These are phyloP conservation scores for Wickerhamomyces pijperi DNA, from an alignment of 805 yeast genomes.

Conservation along the genomic window DNA sequence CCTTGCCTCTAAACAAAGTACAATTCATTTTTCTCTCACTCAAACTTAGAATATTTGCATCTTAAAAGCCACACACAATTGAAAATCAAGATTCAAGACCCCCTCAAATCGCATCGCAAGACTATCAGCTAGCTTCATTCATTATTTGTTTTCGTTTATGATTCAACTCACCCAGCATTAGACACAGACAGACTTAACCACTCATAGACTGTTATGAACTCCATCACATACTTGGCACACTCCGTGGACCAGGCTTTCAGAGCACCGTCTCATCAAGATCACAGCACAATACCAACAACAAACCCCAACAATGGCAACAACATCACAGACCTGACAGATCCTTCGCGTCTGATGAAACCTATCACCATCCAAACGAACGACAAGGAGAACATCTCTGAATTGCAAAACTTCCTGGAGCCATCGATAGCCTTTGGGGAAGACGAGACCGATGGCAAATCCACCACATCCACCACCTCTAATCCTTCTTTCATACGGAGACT, in stretches of 20 bases:
- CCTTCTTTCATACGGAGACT: constrained; percentile 12
- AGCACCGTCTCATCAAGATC: constrained; percentile 3
- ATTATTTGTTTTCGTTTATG: background rate
- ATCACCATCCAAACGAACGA: too few species aligned
- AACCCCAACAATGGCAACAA: constrained; percentile 5
- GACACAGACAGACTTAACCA: background rate
- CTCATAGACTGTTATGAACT: constrained; percentile 12
- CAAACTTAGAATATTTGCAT: too few species aligned
- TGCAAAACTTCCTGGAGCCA: background rate
- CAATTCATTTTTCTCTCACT: too few species aligned
- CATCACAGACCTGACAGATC: background rate
- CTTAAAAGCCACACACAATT: too few species aligned
- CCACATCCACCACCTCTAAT: background rate
- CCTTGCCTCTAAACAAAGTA: too few species aligned
- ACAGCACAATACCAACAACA: background rate
- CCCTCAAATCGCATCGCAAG: too few species aligned
- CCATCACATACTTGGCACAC: constrained; percentile 18
- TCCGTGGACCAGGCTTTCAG: constrained; percentile 14
- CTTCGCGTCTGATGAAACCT: background rate
- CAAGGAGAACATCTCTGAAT: too few species aligned
- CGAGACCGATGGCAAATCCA: background rate
- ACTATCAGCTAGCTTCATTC: too few species aligned
- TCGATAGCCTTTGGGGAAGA: background rate
- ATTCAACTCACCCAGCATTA: background rate
- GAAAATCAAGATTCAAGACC: too few species aligned